Evolutionary conservation across 305 asterid genomes (phyloP).

Genomic region (Andrographis paniculata): DNA sequence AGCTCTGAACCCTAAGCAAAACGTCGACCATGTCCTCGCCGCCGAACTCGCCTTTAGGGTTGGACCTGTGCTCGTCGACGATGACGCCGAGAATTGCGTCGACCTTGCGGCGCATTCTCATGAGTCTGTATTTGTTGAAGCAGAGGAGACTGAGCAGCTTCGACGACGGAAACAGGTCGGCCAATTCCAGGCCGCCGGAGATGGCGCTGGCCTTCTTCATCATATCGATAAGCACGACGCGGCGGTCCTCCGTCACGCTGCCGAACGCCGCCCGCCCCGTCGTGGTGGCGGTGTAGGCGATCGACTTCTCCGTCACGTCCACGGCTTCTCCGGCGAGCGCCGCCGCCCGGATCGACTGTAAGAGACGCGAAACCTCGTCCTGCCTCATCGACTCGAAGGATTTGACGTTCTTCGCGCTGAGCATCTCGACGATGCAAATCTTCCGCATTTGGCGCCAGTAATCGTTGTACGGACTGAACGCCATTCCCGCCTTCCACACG

Average conservation of each 20-base stretch:
- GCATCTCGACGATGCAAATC: constrained; percentile 10
- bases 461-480: constrained; percentile 14
- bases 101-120: constrained; percentile 5
- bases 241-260: constrained; percentile 1
- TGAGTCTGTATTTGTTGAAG: neutral
- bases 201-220: neutral
- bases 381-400: constrained; percentile 15
- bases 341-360: neutral
- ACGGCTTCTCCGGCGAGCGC: constrained; percentile 8
- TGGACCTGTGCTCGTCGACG: neutral
- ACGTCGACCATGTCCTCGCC: constrained; percentile 9
- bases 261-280: constrained; percentile 18
- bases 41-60: neutral
- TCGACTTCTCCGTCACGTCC: constrained; percentile 6
- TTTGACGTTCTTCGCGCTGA: constrained; percentile 15
- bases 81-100: neutral
- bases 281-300: neutral
- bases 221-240: neutral
- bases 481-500: constrained; percentile 14
- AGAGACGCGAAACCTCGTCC: constrained; percentile 12
- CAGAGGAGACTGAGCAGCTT: neutral
- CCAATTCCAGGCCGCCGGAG: neutral
- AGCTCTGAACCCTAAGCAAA: constrained; percentile 2
- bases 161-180: constrained; percentile 1
- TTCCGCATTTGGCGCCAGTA: constrained; percentile 23